Evolutionary conservation across 2,329 filamentous ascomycete genomes (phyloP), one percentile per base, ranked within the genome.

Genomic region (Paecilomyces fulvus): DNA sequence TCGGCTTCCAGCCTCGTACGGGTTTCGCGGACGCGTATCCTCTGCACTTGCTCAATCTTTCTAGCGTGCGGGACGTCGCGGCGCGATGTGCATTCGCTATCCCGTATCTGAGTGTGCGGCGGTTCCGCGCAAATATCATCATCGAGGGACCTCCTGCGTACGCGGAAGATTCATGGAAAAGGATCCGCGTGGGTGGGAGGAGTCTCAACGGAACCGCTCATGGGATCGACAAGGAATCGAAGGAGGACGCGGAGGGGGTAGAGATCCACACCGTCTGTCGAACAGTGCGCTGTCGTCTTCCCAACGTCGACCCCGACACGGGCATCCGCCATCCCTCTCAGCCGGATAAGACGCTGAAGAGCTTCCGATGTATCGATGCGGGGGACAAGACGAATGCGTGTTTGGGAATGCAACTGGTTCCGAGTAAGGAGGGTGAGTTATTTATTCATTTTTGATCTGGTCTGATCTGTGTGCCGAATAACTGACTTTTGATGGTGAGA

Each of bases 11-110:
- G 55, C 74, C 80, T 6, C 66, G 73, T 49, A 79, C 82, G 2
- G 80, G 77, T 33, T 83, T 84, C 66, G 76, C 78, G 43, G 83
- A 85, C 61, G 79, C 81, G 1, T 85, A 85, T 59, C 81, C 82
- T 0, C 68, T 85, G 3, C 79, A 83, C 54, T 71, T 85, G 3
- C 67, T 84, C 50, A 82, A 77, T 51, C 66, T 85, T 14, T 73
- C 80, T 14, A 82, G 79, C 46, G 74, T 83, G 11, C 77, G 75
- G 5, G 76, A 82, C 25, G 72, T 84, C 3, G 77, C 76, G 7
- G 65, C 64, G 2, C 69, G 71, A 11, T 73, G 83, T 4, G 64
- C 60, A 23, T 60, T 63, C 6, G 70, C 69, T 3, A 69, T 72
- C 12, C 75, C 75, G 0, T 65, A 67, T 1, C 70, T 85, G 31